phyloP scores from a whole-genome alignment of 2,329 filamentous ascomycete species.

The Alternaria alternata region DNA sequence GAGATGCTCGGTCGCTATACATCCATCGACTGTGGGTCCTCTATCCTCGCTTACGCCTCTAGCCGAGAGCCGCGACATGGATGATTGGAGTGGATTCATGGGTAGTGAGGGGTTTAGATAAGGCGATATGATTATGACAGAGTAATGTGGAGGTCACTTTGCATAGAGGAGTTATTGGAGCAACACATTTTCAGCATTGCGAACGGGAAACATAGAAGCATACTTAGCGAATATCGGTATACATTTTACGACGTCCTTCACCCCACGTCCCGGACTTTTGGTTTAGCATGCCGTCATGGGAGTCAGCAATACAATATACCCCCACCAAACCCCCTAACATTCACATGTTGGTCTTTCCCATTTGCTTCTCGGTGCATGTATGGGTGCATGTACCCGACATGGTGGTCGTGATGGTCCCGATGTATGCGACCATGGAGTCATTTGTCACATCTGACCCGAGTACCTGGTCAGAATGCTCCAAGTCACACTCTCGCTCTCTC shows the following conservation, averaged over 20 bases:
- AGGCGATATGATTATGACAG: rapidly evolving
- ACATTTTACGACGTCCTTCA: background rate
- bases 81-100: background rate
- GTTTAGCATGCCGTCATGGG: background rate
- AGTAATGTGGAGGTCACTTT: background rate
- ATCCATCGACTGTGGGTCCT: background rate
- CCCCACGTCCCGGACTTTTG: background rate
- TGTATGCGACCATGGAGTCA: background rate
- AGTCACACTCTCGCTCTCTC: background rate
- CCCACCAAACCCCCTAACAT: background rate
- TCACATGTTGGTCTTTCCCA: background rate
- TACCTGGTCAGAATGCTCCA: background rate
- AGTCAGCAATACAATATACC: background rate
- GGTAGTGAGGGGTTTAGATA: background rate
- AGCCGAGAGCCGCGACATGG: background rate
- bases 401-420: background rate
- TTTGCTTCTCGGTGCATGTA: background rate
- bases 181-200: background rate
- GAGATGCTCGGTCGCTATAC: background rate
- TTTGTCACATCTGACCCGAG: background rate
- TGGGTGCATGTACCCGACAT: background rate
- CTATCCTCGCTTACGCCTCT: background rate
- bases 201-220: background rate
- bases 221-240: background rate
- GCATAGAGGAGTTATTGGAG: background rate